A percentile compares a stretch with the other conserved stretches of the same genome.
Conservation (phyloP, 202 grass and related monocot genomes). For the Zizania palustris region DNA sequence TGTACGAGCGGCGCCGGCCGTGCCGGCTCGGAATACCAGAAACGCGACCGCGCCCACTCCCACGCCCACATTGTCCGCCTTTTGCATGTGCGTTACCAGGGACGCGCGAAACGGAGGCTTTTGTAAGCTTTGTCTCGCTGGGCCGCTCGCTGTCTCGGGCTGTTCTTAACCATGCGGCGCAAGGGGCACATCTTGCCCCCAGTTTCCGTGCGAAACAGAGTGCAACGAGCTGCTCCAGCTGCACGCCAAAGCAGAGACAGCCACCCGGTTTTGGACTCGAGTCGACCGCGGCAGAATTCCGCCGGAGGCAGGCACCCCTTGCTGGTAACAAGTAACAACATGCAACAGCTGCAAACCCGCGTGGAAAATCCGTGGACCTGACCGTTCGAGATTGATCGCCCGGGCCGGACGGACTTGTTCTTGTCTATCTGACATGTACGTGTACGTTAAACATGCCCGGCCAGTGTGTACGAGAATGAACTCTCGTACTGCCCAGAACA, state of each 20-base stretch:
- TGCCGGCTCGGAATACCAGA: constrained; percentile 23
- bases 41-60: constrained; percentile 36
- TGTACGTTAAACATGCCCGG: no score
- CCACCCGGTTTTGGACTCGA: not conserved
- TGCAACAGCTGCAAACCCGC: not conserved
- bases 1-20: not conserved
- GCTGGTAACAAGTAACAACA: no score
- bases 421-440: no score
- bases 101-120: not conserved
- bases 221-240: not conserved
- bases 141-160: not conserved
- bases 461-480: not conserved
- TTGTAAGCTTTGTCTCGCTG: not conserved
- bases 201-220: constrained; percentile 36
- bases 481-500: not conserved
- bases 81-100: not conserved
- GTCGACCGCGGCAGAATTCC: not conserved
- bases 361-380: not conserved
- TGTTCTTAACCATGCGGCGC: constrained; percentile 28
- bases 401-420: not conserved
- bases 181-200: not conserved
- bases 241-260: constrained; percentile 19
- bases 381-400: not conserved
- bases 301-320: not conserved
- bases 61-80: constrained; percentile 32